Base-by-base conservation (phyloP, 2,329 filamentous ascomycete genomes). In the Pyrenochaeta sp. region DNA sequence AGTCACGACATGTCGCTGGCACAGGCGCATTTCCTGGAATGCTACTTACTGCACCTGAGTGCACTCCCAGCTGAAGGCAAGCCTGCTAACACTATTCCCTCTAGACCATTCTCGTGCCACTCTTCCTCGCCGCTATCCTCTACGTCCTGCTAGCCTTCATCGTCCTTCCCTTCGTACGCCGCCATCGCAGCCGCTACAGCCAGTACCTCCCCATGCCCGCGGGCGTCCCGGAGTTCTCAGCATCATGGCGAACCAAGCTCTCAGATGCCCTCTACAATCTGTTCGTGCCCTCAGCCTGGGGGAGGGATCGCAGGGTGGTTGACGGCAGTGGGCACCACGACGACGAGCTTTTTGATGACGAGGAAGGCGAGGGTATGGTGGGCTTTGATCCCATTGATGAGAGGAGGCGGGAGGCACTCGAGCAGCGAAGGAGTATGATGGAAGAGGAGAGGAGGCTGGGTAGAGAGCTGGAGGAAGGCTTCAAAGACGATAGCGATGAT, bases 381-480 rank as follows among this genome's bases (percentile, higher is more conserved):
- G 80, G 80, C 13, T 82, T 82, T 68, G 75, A 76, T 36, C 72
- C 73, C 4, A 68, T 77, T 34, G 72, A 77, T 28, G 68, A 73
- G 58, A 50, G 70, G 30, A 66, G 79, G 48, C 62, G 79, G 50
- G 78, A 77, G 65, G 73, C 76, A 7, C 69, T 79, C 42, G 78
- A 79, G 54, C 72, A 77, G 56, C 59, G 77, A 22, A 61, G 77
- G 47, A 77, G 77, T 78, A 64, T 75, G 39, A 71, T 69, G 34
- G 85, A 87, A 59, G 83, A 82, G 47, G 79, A 83, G 43, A 81
- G 86, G 66, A 83, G 92, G 61, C 71, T 96, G 60, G 94, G 91
- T 75, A 83, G 92, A 78, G 92, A 96, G 67, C 77, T 94, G 50
- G 91, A 94, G 74, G 85, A 90, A 69, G 90, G 89, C 0, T 92